Base-by-base conservation (phyloP, 225 moss, liverwort and hornwort genomes). In the Marchantia paleacea region DNA sequence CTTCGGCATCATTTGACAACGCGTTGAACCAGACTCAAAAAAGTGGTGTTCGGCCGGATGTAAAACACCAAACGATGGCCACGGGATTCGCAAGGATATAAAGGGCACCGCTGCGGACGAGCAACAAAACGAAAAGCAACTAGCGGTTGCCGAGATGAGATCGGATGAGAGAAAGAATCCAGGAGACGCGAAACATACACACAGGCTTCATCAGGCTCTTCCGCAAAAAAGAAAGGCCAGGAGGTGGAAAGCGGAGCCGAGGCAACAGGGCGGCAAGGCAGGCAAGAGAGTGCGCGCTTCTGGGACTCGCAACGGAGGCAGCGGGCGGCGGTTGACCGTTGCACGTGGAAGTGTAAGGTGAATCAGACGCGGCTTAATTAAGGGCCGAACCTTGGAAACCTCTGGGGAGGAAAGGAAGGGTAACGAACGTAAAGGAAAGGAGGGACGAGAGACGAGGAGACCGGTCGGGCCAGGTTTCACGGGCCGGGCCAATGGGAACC, bases 291-390 rank as follows among this genome's bases (percentile, higher is more conserved):
- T 20, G 61, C 58, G 13, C 47, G 20, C 47, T 1, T 51, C 60
- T 60, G 49, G 15, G 8, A 19, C 13, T 30, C 30, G 53, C 6
- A 14, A 54, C 49, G 39, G 54, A 64, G 62, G 62, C 55, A 55
- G 26, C 48, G 75, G 73, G 78, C 68, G 81, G 84, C 81, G 84
- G 84, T 85, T 85, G 81, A 81, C 80, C 84, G 81, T 81, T 84
- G 80, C 77, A 68, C 60, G 22, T 54, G 77, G 58, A 82, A 60
- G 54, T 18, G 24, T 54, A 26, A 39, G 47, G 81, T 26, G 67
- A 81, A 69, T 49, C 0, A 24, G 75, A 55, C 47, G 55, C 0
- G 52, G 9, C 39, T 39, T 39, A 2, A 39, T 39, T 15, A 22
- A 18, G 15, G 52, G 31, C 19, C 57, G 57, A 5, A 57, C 14